Evolutionary conservation across 306 rosid genomes (phyloP), one percentile per base, ranked within the genome.

Genomic region (Comarum palustre): DNA sequence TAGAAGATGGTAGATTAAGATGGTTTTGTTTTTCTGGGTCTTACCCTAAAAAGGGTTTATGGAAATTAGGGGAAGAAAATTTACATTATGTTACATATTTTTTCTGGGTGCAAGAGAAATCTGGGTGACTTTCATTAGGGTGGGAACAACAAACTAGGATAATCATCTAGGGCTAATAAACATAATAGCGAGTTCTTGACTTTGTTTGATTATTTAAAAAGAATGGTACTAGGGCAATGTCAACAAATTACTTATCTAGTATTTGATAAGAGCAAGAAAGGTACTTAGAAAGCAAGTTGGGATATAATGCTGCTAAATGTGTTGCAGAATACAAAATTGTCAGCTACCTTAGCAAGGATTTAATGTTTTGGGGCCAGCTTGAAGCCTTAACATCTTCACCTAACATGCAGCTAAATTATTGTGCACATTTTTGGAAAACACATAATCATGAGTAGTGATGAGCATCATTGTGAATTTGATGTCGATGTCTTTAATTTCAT

Each of bases 361-460:
- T 8, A 64, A 78, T 72, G 31, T n/a, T 42, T 54, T 78, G 77
- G 73, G 64, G 73, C 65, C 77, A 65, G 67, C 50, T 41, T 10
- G 64, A 52, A 58, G 55, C 67, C 75, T 68, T 51, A 62, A 74
- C 73, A 62, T 63, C 67, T 59, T 70, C 64, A 75, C 73, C 83
- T 45, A 68, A 79, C 68, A 31, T 61, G 75, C n/a, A 69, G 31
- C 54, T 78, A 31, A 79, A 79, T 20, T 74, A 67, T 59, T 74
- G 39, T 48, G 62, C 7, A 14, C 8, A 68, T 58, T 79, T 12
- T 43, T 24, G 67, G 31, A 64, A 77, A 52, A 66, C 66, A 51
- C 51, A 63, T 42, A n/a, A n/a, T 66, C 45, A 36, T 34, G 38
- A 2, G n/a, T 66, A 0, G 8, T 7, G 42, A 39, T 58, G 20